A percentile compares a stretch with the other conserved stretches of the same genome.
Conservation (phyloP, 1,284 basidiomycete species). For the Microbotryum violaceum region DNA sequence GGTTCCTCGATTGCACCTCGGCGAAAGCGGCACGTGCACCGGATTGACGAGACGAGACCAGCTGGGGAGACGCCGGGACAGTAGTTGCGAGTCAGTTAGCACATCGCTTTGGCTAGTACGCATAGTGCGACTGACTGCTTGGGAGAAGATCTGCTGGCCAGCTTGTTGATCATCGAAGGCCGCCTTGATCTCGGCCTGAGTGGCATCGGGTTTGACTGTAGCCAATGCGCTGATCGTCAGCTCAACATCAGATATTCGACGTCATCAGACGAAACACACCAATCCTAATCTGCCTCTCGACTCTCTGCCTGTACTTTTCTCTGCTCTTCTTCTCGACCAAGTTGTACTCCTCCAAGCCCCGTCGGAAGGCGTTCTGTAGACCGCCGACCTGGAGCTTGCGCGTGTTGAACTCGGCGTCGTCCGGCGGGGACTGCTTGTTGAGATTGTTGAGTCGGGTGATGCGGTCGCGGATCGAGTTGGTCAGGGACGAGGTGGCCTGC, state of each 20-base stretch:
- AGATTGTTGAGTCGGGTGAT: slow-evolving; percentile 34
- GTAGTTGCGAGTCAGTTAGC: neutral
- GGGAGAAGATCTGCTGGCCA: slow-evolving; percentile 69
- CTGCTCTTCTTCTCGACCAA: slow-evolving; percentile 88
- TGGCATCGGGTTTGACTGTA: slow-evolving; percentile 51
- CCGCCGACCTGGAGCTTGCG: slow-evolving; percentile 34
- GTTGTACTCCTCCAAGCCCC: slow-evolving; percentile 55
- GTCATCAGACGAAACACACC: slow-evolving; percentile 25
- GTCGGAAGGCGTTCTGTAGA: slow-evolving; percentile 41
- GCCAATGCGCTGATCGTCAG: neutral
- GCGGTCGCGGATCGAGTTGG: slow-evolving; percentile 34
- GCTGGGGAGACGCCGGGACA: slow-evolving; percentile 45
- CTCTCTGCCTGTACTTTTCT: slow-evolving; percentile 83
- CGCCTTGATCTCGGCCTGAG: slow-evolving; percentile 65
- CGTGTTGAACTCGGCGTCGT: slow-evolving; percentile 33
- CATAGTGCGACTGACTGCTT: slow-evolving; percentile 57
- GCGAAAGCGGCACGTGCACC: slow-evolving; percentile 75
- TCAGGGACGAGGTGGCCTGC: slow-evolving; percentile 29
- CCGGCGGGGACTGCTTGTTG: slow-evolving; percentile 26
- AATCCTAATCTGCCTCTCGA: slow-evolving; percentile 96
- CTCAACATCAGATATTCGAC: neutral
- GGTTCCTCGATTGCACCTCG: slow-evolving; percentile 85
- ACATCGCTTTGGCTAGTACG: neutral
- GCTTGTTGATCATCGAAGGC: slow-evolving; percentile 65
- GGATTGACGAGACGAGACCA: slow-evolving; percentile 72